Evolutionary conservation across 441 rosid genomes (phyloP), one percentile per base, ranked within the genome.

Genomic region (Populus hybrid): DNA sequence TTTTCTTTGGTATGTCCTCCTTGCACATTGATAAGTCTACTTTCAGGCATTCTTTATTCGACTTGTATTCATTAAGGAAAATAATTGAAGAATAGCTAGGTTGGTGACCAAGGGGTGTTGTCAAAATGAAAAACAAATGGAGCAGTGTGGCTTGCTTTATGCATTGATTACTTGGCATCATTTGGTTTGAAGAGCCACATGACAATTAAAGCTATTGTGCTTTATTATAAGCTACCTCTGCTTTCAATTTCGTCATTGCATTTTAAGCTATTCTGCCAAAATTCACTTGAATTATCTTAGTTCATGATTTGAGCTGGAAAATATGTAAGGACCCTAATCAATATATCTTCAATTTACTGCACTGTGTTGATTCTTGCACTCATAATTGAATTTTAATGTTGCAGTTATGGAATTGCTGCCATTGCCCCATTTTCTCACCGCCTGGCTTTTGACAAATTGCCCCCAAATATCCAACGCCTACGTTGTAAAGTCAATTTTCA

Each of bases 401-500:
- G 75, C 91, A 94, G 98, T 76, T 88, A 88, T 69, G 98, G 98
- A 75, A 86, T 96, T 83, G 98, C 95, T 82, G 98, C 98, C 2
- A 87, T 96, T 70, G 89, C 98, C 68, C 98, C 99, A 38, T 96
- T 94, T 80, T 96, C 99, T 65, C 98, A 96, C 71, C 98, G 98
- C 56, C 83, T 96, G 80, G 90, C 98, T 68, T 96, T 92, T 64
- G 98, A 96, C 83, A 90, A 90, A 82, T 86, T 96, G 83, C 97
- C 97, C 5, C 80, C 76, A 81, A 88, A 87, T 78, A 89, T 94
- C 59, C 98, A 92, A 76, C 84, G 88, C 42, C 76, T 96, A n/a
- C 93, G 98, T 23, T 96, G 98, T 84, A 96, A 92, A 93, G 99
- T 91, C 73, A 94, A 94, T 79, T 96, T 96, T 83, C 89, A 94